Evolutionary conservation across 768 basidiomycete genomes (phyloP), one percentile per base, ranked within the genome.

Genomic region (Russula abietina): DNA sequence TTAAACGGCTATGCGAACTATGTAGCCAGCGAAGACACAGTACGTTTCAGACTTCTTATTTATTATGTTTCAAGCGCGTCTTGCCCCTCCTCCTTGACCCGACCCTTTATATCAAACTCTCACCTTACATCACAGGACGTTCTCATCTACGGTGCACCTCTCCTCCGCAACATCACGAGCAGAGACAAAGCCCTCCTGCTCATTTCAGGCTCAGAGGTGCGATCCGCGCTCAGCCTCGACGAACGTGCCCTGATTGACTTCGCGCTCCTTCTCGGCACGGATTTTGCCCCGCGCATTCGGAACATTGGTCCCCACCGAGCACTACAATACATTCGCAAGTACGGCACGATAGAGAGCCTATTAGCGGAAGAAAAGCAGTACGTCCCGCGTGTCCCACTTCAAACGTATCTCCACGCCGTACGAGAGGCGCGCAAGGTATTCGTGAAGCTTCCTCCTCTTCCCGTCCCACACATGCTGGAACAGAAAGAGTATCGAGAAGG

Each of bases 1-100:
- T 69, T 85, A 17, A 76, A 81, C 32, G 93, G 94, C 2, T 70
- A 79, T 50, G 93, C 91, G 0, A 93, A 97, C 74, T 93, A 83
- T 70, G 94, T 96, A 22, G 90, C 83, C 4, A 95, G 89, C 66
- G 94, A 97, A 75, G 94, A 97, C 72, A 91, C 90, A 26, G 88
- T 89, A 49, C 38, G 62, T 63, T 1, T 33, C 16, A 8, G n/a
- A 19, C 12, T 24, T 16, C 5, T 32, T 70, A 39, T 80, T 62
- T 22, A 36, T 28, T n/a, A n/a, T 59, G n/a, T 17, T 8, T 26
- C 50, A 38, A 50, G 19, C 41, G 32, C 17, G 8, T n/a, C 26
- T 33, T 33, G n/a, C n/a, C n/a, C n/a, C n/a, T n/a, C n/a, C 11
- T 17, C 36, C 11, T 19, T 24, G 24, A 12, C 39, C 14, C 14